Base-by-base conservation (phyloP, 345 rosid genomes). In the Alliaria petiolata region DNA sequence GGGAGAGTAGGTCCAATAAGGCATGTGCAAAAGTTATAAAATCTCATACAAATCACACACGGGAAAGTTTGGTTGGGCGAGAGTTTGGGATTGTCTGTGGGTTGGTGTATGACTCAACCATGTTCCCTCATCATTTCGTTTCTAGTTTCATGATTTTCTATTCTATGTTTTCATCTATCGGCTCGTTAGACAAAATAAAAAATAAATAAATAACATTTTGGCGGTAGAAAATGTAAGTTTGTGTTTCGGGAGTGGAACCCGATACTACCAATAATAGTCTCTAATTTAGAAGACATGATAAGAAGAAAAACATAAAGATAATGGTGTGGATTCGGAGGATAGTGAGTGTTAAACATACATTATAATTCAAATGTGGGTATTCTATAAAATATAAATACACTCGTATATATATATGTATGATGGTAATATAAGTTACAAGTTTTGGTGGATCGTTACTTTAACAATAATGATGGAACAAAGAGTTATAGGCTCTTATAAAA, bases 11-110 rank as follows among this genome's bases (percentile, higher is more conserved):
- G 79, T 70, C 79, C 79, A 76, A 20, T 55, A 31, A 58, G 65
- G n/a, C 79, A 76, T 76, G 79, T 76, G 75, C 79, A 15, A 69
- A 26, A 69, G 75, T 76, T 62, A 26, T 43, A 39, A 22, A 74
- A 72, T 66, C 72, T 75, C 69, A 61, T 60, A 60, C 62, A 68
- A 75, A 67, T 68, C 73, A 60, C 58, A 75, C 78, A 61, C 54
- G 63, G 69, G 63, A 34, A n/a, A 54, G 44, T 76, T 56, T 76
- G 71, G 79, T 76, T 76, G 67, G 67, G 75, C 59, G 62, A 28
- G 71, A 56, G 79, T 56, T 56, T 30, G 53, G 52, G 64, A 68
- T 75, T 75, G 74, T 75, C 69, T 75, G 79, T 52, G 74, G 43
- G 42, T 75, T 67, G 74, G 78, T 75, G 64, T 68, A 75, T 67